Evolutionary conservation across 331 rosid species (phyloP), one percentile per base, ranked within the genome.

Genomic region (Arachis monticola): DNA sequence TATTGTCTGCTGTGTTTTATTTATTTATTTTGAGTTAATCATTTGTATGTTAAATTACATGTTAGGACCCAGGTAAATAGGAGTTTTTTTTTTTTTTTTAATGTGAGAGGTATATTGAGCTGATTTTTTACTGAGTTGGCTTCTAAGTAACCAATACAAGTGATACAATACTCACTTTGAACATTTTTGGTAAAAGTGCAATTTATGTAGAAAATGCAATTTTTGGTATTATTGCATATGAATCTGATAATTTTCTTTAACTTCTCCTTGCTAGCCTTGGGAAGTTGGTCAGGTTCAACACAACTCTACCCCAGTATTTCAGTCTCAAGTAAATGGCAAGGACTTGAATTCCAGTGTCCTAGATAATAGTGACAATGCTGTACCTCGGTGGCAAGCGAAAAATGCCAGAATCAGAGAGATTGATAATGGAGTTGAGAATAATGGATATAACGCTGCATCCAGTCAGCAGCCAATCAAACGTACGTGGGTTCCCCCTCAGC

Each of bases 401-500:
- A 88, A 85, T 76, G 81, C 48, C 67, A 85, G 83, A 72, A 72
- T 84, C 76, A 73, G 83, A 35, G 93, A 93, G 82, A 67, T 85
- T 32, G 95, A 86, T 42, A 83, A 70, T 69, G 86, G 64, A 68
- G 71, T 73, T 48, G 93, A 81, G 68, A 53, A 66, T 63, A 90
- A 81, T 35, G 81, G 67, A 56, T 70, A 67, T 59, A 69, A 77
- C 53, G 64, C 66, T 65, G 80, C 48, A 62, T 56, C 83, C 58
- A 80, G 48, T 72, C 85, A 74, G 74, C 83, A 13, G 27, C 88
- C 88, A 5, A 75, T 83, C 70, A 83, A 73, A 71, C 91, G 91
- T 6, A 5, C 62, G 1, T 92, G 98, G 98, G 95, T 88, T 76
- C 96, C 98, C 42, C 96, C 98, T 71, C 95, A 81, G 78, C 90